Base-by-base conservation (phyloP, 1,284 basidiomycete species). In the Cutaneotrichosporon sp. region DNA sequence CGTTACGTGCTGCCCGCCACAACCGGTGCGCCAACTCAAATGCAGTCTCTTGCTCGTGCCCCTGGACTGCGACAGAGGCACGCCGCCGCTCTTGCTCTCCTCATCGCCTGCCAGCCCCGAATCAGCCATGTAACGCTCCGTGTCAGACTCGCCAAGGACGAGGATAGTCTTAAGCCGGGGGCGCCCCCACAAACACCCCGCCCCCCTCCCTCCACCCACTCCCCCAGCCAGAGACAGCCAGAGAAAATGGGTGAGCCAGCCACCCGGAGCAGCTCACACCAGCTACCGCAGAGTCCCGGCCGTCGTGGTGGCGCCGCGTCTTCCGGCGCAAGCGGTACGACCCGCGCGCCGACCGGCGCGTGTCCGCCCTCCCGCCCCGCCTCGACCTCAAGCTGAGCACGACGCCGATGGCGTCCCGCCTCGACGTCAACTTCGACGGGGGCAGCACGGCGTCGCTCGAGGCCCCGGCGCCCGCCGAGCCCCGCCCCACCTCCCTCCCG, bases 271-370 rank as follows among this genome's bases (percentile, higher is more conserved):
- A 13, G 27, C 27, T 31, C 25, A 50, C 47, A 50, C 25, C 27
- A 50, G 47, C 47, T 9, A 16, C 20, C 11, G 43, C 16, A 13
- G 13, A n/a, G 5, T 31, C 47, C 27, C 4, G 27, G 25, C 47
- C 47, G 27, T n/a, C 46, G 27, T 53, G 51, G 51, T 53, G 51
- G 51, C 34, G 22, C 33, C 51, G 51, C 16, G 34, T 53, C 33
- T 53, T 53, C 34, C 20, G 22, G 14, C 51, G 51, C 22, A 38
- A 53, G 34, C 47, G 47, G 25, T n/a, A 50, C 27, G 34, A 36
- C 51, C 13, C 18, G 50, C n/a, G 29, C 18, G 31, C 16, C 5
- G 33, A 33, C 33, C n/a, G 24, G 22, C 51, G 51, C 13, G 51
- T 53, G 20, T 38, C 33, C 6, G 33, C 51, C 14, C 20, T 53